These are phyloP conservation scores for Umbellularia californica DNA, from an alignment of 164 flowering plant species.

Conservation along the genomic window DNA sequence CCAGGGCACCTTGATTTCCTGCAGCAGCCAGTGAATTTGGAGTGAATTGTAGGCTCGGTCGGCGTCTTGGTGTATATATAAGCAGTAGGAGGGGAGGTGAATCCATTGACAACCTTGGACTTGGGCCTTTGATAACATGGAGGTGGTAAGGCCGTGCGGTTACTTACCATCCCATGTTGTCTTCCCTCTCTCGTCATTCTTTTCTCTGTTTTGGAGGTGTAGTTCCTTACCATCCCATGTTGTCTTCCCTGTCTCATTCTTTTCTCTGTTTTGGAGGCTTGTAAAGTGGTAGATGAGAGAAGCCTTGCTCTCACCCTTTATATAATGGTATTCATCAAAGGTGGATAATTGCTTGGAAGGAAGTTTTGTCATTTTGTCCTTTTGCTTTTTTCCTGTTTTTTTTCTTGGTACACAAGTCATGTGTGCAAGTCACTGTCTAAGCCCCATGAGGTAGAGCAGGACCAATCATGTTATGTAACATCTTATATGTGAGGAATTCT, in stretches of 20 bases:
- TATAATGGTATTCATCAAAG: neutral
- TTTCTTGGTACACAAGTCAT: too few species aligned
- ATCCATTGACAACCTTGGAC: neutral
- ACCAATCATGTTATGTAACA: too few species aligned
- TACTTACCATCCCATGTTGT: slow-evolving; percentile 59
- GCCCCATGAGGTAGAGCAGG: too few species aligned
- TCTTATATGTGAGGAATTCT: too few species aligned
- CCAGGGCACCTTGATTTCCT: slow-evolving; percentile 30
- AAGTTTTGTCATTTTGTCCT: neutral
- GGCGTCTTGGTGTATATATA: slow-evolving; percentile 26
- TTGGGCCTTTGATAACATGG: neutral
- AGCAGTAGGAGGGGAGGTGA: slow-evolving; percentile 1
- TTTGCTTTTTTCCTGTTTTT: too few species aligned
- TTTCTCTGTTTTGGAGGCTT: neutral
- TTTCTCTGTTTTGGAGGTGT: neutral
- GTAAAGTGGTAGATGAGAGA: neutral
- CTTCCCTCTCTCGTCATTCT: slow-evolving; percentile 68
- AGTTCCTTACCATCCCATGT: slow-evolving; percentile 51
- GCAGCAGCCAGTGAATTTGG: slow-evolving; percentile 73
- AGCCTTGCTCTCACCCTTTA: neutral
- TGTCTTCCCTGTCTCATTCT: slow-evolving; percentile 62
- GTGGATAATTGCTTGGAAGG: neutral
- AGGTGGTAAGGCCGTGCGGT: neutral
- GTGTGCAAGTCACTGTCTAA: too few species aligned
- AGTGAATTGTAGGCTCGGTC: slow-evolving; percentile 74